These are phyloP conservation scores for Wickerhamiella spandovensis DNA, from an alignment of 805 yeast genomes.

Conservation along the genomic window DNA sequence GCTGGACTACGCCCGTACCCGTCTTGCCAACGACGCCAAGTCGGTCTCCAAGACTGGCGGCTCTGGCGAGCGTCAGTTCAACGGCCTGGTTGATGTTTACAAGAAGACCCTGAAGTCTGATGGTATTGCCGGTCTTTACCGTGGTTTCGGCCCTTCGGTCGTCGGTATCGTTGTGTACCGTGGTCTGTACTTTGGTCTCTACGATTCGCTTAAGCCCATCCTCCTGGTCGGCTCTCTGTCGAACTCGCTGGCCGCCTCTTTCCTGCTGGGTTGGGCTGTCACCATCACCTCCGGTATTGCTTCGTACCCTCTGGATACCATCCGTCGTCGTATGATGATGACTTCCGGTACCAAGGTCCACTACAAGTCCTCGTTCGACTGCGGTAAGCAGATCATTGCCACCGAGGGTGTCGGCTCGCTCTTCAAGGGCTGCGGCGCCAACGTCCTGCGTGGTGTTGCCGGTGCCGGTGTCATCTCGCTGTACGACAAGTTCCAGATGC, in stretches of 20 bases:
- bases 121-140: conserved; percentile 93
- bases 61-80: conserved; percentile 91
- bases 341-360: conserved; percentile 92
- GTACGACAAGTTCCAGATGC: conserved; percentile 88
- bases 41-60: conserved; percentile 43
- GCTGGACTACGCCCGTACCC: conserved; percentile 91
- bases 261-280: conserved; percentile 89
- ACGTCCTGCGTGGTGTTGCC: conserved; percentile 97
- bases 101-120: conserved; percentile 84
- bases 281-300: conserved; percentile 95
- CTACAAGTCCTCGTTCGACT: conserved; percentile 85
- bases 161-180: conserved; percentile 93
- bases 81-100: conserved; percentile 90
- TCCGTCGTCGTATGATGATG: conserved; percentile 99
- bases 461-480: conserved; percentile 96
- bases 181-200: conserved; percentile 94
- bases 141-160: conserved; percentile 97
- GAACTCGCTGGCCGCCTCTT: conserved; percentile 82
- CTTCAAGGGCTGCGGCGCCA: conserved; percentile 98
- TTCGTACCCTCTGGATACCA: conserved; percentile 94
- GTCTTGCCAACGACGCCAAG: conserved; percentile 95
- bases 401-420: conserved; percentile 81
- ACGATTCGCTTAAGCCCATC: conserved; percentile 87
- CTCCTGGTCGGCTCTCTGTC: conserved; percentile 80
- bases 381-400: conserved; percentile 76